Conservation (phyloP, 2,329 filamentous ascomycete genomes). For the Phaeosphaeria sp. region DNA sequence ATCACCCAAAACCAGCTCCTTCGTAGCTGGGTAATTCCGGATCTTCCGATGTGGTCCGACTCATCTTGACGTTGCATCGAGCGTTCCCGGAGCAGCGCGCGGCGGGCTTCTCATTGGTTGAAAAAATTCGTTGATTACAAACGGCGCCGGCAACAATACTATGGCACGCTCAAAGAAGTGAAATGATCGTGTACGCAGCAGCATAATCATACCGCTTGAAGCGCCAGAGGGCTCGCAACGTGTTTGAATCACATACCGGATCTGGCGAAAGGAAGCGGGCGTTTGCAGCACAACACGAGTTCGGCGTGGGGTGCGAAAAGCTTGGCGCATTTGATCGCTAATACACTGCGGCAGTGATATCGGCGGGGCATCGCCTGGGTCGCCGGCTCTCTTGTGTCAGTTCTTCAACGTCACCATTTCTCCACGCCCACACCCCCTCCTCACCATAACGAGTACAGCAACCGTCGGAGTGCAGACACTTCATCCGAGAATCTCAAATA, state of each 20-base stretch:
- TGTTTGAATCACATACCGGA: not conserved
- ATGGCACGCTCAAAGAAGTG: not conserved
- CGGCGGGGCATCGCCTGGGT: slow-evolving; percentile 23
- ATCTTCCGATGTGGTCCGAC: not conserved
- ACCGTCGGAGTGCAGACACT: not conserved
- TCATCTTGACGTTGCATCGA: not conserved
- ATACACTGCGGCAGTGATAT: slow-evolving; percentile 11
- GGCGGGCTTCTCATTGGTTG: not conserved
- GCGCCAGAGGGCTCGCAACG: not conserved
- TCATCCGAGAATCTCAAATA: not conserved
- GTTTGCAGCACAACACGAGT: not conserved
- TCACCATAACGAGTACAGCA: slow-evolving; percentile 3
- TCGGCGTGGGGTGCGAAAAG: slow-evolving; percentile 16
- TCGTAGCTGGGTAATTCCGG: no score
- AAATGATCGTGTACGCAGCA: not conserved
- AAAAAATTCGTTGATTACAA: slow-evolving; percentile 11
- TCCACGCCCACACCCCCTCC: slow-evolving; percentile 10
- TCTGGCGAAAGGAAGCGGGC: slow-evolving; percentile 5
- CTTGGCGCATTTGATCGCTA: slow-evolving; percentile 16
- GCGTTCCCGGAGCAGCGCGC: not conserved
- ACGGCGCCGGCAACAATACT: slow-evolving; percentile 6
- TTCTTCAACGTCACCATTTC: slow-evolving; percentile 26
- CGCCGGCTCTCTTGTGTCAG: slow-evolving; percentile 5
- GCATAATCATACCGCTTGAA: not conserved
- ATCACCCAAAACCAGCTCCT: no score